phyloP scores from a whole-genome alignment of 345 rosid species.

The Eucalyptus cladocalyx region DNA sequence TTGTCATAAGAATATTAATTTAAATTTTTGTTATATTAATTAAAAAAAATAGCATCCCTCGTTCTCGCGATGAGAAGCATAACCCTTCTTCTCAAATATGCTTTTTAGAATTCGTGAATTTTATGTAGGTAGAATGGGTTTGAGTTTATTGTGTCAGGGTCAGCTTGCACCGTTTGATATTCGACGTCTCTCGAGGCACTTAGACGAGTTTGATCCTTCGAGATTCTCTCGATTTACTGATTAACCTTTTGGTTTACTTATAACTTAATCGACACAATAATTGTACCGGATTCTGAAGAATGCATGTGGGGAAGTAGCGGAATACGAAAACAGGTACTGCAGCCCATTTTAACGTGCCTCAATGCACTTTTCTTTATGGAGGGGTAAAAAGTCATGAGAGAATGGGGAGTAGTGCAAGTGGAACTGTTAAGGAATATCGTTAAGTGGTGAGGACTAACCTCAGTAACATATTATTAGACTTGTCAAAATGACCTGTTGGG shows the following conservation, averaged over 20 bases:
- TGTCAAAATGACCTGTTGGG: background rate
- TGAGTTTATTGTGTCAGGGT: background rate
- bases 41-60: no score
- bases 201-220: background rate
- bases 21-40: no score
- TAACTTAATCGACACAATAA: background rate
- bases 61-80: no score
- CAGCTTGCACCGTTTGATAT: background rate
- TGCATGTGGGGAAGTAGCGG: background rate
- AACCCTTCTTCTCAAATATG: background rate
- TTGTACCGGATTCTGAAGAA: background rate
- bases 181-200: background rate
- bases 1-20: fast-evolving
- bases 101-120: background rate
- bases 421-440: background rate
- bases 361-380: background rate
- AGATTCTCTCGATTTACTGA: background rate
- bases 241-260: background rate
- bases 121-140: background rate
- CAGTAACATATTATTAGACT: background rate
- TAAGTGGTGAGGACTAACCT: background rate
- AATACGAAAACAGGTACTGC: background rate
- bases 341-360: background rate
- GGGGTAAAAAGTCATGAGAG: background rate
- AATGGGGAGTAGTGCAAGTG: background rate